Evolutionary conservation across 2,329 filamentous ascomycete species (phyloP).

Genomic region (Graphilbum fragrans): DNA sequence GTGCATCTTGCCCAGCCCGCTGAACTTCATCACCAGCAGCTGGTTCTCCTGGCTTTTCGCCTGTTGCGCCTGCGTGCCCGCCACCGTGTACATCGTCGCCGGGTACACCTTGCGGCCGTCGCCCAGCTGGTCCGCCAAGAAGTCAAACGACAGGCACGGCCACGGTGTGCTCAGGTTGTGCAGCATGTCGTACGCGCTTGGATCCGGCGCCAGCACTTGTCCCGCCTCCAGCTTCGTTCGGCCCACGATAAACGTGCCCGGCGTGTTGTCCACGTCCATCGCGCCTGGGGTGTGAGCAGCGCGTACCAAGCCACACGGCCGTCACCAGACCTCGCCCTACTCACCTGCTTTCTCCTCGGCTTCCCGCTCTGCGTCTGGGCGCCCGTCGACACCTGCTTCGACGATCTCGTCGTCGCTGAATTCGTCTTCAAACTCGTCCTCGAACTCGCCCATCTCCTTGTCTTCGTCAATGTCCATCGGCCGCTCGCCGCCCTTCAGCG

Average conservation of each 20-base stretch:
- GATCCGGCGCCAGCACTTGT: slow-evolving; percentile 81
- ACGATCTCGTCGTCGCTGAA: slow-evolving; percentile 81
- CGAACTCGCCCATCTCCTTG: slow-evolving; percentile 65
- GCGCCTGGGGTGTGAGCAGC: slow-evolving; percentile 27
- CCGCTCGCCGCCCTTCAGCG: slow-evolving; percentile 49
- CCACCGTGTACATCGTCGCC: slow-evolving; percentile 87
- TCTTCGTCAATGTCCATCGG: slow-evolving; percentile 56
- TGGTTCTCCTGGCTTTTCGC: slow-evolving; percentile 73
- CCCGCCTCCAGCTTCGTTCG: slow-evolving; percentile 82
- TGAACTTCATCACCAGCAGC: slow-evolving; percentile 93
- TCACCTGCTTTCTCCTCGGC: slow-evolving; percentile 68
- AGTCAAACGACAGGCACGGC: slow-evolving; percentile 95
- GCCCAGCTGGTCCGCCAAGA: slow-evolving; percentile 74
- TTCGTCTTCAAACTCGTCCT: slow-evolving; percentile 90
- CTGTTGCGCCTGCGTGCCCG: slow-evolving; percentile 82
- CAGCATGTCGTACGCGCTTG: slow-evolving; percentile 95
- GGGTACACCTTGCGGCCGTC: slow-evolving; percentile 89
- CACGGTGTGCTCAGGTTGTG: slow-evolving; percentile 89
- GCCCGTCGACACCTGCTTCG: slow-evolving; percentile 85
- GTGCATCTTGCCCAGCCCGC: slow-evolving; percentile 70
- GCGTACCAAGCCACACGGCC: neutral
- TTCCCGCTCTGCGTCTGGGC: slow-evolving; percentile 85
- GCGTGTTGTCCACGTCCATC: slow-evolving; percentile 71
- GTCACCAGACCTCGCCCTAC: slow-evolving; percentile 14
- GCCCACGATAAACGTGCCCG: slow-evolving; percentile 90